A percentile compares a stretch with the other conserved stretches of the same genome.
Evolutionary conservation across 768 basidiomycete genomes (phyloP).

Genomic region (Paxillus ammoniavirescens): DNA sequence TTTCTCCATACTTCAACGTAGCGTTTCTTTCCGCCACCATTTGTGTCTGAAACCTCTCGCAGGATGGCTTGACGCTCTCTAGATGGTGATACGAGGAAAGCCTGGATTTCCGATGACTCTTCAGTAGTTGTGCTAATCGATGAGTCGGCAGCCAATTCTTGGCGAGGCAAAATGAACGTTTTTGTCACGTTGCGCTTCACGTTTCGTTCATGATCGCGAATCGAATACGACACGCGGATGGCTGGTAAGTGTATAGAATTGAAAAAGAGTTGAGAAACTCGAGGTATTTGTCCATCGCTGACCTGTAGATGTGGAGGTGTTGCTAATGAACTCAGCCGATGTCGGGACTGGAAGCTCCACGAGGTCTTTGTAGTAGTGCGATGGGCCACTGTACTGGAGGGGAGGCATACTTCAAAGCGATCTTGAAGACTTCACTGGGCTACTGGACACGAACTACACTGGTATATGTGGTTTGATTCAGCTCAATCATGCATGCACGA

Average conservation of each 20-base stretch:
- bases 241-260: slow-evolving; percentile 20
- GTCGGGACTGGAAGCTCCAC: slow-evolving; percentile 40
- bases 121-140: slow-evolving; percentile 9
- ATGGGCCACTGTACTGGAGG: slow-evolving; percentile 19
- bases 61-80: slow-evolving; percentile 45
- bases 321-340: slow-evolving; percentile 33
- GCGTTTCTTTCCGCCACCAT: slow-evolving; percentile 36
- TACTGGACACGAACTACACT: no score
- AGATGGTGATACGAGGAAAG: slow-evolving; percentile 42
- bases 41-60: slow-evolving; percentile 31
- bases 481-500: no score
- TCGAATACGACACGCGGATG: slow-evolving; percentile 44
- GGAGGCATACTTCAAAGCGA: slow-evolving; percentile 9
- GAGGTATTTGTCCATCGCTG: not conserved
- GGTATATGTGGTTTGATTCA: no score
- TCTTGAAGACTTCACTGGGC: no score
- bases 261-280: not conserved
- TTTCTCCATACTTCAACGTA: slow-evolving; percentile 61
- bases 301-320: slow-evolving; percentile 16
- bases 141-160: slow-evolving; percentile 10
- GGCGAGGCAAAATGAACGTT: slow-evolving; percentile 30
- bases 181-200: slow-evolving; percentile 44
- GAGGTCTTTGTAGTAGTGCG: slow-evolving; percentile 34
- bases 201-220: slow-evolving; percentile 52
- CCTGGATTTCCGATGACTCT: slow-evolving; percentile 36